Conservation (phyloP, 2,329 filamentous ascomycete genomes). For the Byssoonygena ceratinophila region DNA sequence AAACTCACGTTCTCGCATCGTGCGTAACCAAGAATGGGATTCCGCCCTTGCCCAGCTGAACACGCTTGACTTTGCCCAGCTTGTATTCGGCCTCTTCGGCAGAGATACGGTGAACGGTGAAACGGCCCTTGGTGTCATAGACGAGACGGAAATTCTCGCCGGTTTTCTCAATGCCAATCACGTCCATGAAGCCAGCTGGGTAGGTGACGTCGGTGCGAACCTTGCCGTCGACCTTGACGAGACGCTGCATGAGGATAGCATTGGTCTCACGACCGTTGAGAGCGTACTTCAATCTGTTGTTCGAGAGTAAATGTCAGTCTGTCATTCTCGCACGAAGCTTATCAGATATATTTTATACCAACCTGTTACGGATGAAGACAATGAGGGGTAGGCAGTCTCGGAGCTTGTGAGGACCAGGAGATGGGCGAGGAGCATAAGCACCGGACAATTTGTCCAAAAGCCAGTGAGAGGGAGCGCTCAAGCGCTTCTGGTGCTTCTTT, state of each 20-base stretch:
- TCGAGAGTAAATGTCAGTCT: conserved; percentile 9
- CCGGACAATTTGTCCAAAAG: conserved; percentile 99
- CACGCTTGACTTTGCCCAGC: conserved; percentile 99
- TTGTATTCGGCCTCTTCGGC: conserved; percentile 99
- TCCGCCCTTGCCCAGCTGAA: conserved; percentile 97
- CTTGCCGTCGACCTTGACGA: conserved; percentile 99
- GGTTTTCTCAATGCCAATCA: conserved; percentile 98
- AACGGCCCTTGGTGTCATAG: conserved; percentile 99
- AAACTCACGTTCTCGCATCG: conserved; percentile 99
- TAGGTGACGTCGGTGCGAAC: conserved; percentile 97
- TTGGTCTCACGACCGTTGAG: conserved; percentile 97
- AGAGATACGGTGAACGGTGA: conserved; percentile 99
- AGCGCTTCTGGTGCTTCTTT: conserved; percentile 99
- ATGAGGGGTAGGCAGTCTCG: conserved; percentile 98
- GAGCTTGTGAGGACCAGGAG: conserved; percentile 93
- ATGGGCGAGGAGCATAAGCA: conserved; percentile 60
- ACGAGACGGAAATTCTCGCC: conserved; percentile 99
- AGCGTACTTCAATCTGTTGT: conserved; percentile 92
- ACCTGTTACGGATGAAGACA: conserved; percentile 82
- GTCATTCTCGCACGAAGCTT: too few species aligned
- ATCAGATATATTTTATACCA: conserved; percentile 20
- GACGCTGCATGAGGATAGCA: conserved; percentile 97
- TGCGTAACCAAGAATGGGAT: conserved; percentile 99
- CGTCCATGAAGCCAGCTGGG: conserved; percentile 98
- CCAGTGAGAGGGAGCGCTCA: conserved; percentile 98